A percentile compares a stretch with the other conserved stretches of the same genome.
Conservation (phyloP, 2,329 filamentous ascomycete species). For the Colletotrichum lentis region DNA sequence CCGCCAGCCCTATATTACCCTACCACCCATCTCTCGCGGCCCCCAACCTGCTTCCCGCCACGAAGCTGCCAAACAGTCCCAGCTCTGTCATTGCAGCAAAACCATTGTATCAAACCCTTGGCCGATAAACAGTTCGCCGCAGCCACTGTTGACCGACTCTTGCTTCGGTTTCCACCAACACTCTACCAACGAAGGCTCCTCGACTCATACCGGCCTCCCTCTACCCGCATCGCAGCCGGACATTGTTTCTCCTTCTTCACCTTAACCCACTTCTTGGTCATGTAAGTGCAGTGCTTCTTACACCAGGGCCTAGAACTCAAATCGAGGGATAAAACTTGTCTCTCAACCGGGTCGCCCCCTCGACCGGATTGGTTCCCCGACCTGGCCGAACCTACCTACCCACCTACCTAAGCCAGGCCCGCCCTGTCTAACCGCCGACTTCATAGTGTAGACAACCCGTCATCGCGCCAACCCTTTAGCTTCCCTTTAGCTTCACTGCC, state of each 20-base stretch:
- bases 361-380: slow-evolving; percentile 25
- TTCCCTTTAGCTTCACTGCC: not conserved
- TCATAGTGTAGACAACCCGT: slow-evolving; percentile 32
- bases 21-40: slow-evolving; percentile 24
- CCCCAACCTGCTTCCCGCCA: slow-evolving; percentile 30
- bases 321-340: slow-evolving; percentile 26
- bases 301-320: slow-evolving; percentile 7
- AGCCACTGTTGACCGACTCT: not conserved
- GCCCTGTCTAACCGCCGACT: slow-evolving; percentile 34
- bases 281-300: slow-evolving; percentile 17
- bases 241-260: slow-evolving; percentile 29
- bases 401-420: slow-evolving; percentile 11
- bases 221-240: not conserved
- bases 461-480: slow-evolving; percentile 32
- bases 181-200: not conserved
- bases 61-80: slow-evolving; percentile 9
- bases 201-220: not conserved
- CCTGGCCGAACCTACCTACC: slow-evolving; percentile 1
- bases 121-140: not conserved
- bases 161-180: slow-evolving; percentile 1
- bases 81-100: slow-evolving; percentile 8
- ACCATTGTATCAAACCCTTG: not conserved
- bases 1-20: slow-evolving; percentile 37
- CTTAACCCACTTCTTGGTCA: slow-evolving; percentile 14
- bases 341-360: slow-evolving; percentile 18